Evolutionary conservation across 768 basidiomycete genomes (phyloP).

Genomic region (Lentinula detonsa): DNA sequence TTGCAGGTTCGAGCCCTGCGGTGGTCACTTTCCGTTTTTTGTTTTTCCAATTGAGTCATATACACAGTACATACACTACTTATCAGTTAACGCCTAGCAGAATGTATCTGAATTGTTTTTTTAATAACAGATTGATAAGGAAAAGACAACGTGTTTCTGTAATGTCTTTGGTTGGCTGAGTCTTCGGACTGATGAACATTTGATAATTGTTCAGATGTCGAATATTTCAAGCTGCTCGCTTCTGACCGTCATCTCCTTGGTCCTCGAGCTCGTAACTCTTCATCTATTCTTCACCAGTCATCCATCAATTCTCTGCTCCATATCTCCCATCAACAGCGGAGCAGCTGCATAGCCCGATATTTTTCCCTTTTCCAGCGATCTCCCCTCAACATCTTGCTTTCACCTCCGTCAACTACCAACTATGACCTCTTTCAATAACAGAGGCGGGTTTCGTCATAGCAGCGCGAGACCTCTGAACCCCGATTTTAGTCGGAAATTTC

Average conservation of each 20-base stretch:
- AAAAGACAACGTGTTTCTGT: no score
- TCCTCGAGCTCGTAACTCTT: no score
- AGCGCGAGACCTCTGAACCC: background rate
- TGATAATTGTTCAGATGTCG: no score
- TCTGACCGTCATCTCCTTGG: background rate
- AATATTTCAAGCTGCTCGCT: background rate
- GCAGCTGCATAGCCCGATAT: background rate
- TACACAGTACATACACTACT: no score
- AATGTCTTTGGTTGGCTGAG: background rate
- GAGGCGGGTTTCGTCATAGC: background rate
- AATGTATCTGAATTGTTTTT: no score
- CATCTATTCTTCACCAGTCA: background rate
- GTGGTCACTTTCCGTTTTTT: no score
- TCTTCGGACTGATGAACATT: no score
- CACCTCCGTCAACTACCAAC: background rate
- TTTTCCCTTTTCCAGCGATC: background rate
- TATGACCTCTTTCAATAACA: background rate
- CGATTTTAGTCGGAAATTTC: background rate
- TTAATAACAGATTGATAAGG: no score
- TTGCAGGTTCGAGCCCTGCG: slow-evolving; percentile 97
- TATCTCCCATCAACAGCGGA: background rate
- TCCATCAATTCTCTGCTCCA: background rate
- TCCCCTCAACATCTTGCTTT: background rate
- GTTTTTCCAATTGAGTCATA: no score
- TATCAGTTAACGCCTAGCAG: no score